A percentile compares a stretch with the other conserved stretches of the same genome.
Evolutionary conservation across 2,329 filamentous ascomycete species (phyloP).

Genomic region (Scolecobasidium constrictum): DNA sequence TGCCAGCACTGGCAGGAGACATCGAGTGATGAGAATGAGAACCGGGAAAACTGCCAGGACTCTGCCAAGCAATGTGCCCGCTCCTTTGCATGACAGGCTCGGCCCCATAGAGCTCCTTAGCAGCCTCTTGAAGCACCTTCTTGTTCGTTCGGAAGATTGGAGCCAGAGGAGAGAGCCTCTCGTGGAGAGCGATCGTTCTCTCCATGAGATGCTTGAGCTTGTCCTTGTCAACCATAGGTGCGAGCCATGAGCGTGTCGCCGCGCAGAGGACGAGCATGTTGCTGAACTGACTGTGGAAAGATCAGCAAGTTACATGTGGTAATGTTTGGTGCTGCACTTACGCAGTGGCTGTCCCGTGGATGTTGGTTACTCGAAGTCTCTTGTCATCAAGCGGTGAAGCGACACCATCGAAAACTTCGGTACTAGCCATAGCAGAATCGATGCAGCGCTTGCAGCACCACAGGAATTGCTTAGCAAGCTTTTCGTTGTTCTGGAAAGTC

Average conservation of each 20-base stretch:
- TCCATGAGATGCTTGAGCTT: conserved; percentile 51
- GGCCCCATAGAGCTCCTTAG: not conserved
- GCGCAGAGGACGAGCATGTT: conserved; percentile 87
- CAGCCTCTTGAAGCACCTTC: conserved; percentile 1
- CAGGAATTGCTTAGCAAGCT: conserved; percentile 1
- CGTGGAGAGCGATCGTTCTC: conserved; percentile 68
- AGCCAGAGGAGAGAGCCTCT: conserved; percentile 57
- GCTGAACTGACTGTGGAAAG: conserved; percentile 69
- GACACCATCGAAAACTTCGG: conserved; percentile 66
- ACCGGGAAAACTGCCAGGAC: conserved; percentile 5
- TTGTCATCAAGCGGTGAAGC: conserved; percentile 48
- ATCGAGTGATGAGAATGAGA: conserved; percentile 6
- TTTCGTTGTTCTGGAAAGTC: conserved; percentile 18
- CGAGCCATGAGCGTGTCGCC: conserved; percentile 57
- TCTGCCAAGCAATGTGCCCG: not conserved
- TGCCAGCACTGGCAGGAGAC: not conserved
- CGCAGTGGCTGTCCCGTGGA: conserved; percentile 93
- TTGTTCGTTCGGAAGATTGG: conserved; percentile 47
- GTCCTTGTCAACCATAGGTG: conserved; percentile 43
- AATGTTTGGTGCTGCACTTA: too few species aligned
- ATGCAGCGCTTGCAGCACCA: conserved; percentile 40
- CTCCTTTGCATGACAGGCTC: not conserved
- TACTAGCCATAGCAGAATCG: conserved; percentile 71
- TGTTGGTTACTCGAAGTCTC: conserved; percentile 81
- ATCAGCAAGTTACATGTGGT: conserved; percentile 19